phyloP scores from a whole-genome alignment of 208 protist genomes.

The Crithidia bombi region DNA sequence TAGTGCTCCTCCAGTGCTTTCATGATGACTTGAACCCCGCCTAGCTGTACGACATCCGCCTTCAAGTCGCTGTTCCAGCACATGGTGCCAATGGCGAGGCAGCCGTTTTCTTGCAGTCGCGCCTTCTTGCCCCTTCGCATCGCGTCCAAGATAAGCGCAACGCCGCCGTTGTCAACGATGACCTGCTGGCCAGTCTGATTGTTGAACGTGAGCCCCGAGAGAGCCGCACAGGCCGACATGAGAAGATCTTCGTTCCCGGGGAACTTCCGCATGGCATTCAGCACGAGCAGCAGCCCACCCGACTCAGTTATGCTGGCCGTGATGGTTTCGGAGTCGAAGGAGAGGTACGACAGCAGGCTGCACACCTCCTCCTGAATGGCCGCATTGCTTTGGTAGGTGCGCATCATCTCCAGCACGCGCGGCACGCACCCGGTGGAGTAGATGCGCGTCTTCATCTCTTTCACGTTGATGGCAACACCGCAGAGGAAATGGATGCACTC shows the following conservation, averaged over 20 bases:
- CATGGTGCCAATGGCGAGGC: slow-evolving; percentile 90
- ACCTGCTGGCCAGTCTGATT: slow-evolving; percentile 82
- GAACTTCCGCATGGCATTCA: slow-evolving; percentile 85
- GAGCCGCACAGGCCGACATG: slow-evolving; percentile 80
- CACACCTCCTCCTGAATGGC: slow-evolving; percentile 84
- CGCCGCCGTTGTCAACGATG: slow-evolving; percentile 77
- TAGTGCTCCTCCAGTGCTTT: slow-evolving; percentile 82
- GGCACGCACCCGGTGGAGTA: slow-evolving; percentile 76
- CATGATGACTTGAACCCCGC: slow-evolving; percentile 85
- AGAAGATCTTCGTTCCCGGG: slow-evolving; percentile 83
- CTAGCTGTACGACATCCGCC: slow-evolving; percentile 81
- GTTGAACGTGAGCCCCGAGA: slow-evolving; percentile 90
- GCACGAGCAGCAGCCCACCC: slow-evolving; percentile 73
- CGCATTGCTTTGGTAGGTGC: slow-evolving; percentile 56
- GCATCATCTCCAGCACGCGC: slow-evolving; percentile 81
- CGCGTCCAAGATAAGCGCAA: slow-evolving; percentile 78
- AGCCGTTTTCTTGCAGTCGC: slow-evolving; percentile 87
- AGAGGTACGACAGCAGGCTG: slow-evolving; percentile 90
- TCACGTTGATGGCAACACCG: slow-evolving; percentile 85
- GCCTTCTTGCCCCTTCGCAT: slow-evolving; percentile 83
- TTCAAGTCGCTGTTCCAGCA: slow-evolving; percentile 93
- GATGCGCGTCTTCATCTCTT: slow-evolving; percentile 84
- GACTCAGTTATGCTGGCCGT: slow-evolving; percentile 80
- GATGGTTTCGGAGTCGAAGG: slow-evolving; percentile 91
- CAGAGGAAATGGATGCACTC: slow-evolving; percentile 84